Evolutionary conservation across 768 basidiomycete genomes (phyloP).

Genomic region (Calocera cornea): DNA sequence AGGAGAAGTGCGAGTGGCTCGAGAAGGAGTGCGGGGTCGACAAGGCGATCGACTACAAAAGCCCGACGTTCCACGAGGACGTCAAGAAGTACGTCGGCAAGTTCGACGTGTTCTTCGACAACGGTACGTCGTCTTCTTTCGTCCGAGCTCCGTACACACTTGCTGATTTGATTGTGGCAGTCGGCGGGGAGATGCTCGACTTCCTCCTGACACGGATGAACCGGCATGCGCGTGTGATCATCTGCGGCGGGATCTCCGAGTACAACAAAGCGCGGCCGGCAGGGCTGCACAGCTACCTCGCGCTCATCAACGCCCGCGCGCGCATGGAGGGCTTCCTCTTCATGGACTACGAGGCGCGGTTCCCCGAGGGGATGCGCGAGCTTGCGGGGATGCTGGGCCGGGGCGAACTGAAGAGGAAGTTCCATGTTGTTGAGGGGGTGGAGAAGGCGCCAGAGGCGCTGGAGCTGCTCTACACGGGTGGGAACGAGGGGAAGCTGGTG

Average conservation of each 20-base stretch:
- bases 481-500: conserved; percentile 64
- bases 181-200: conserved; percentile 63
- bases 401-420: conserved; percentile 65
- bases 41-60: conserved; percentile 79
- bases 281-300: conserved; percentile 53
- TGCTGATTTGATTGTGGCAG: conserved; percentile 13
- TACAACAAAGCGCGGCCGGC: conserved; percentile 54
- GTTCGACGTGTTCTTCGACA: conserved; percentile 77
- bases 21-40: conserved; percentile 71
- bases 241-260: conserved; percentile 80
- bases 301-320: conserved; percentile 62
- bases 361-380: conserved; percentile 42
- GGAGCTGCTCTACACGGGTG: conserved; percentile 57
- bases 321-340: conserved; percentile 75
- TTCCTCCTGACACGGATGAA: conserved; percentile 62
- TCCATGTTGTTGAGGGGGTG: conserved; percentile 64
- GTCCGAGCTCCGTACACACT: neutral
- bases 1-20: conserved; percentile 80
- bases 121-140: conserved; percentile 33
- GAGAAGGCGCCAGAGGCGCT: conserved; percentile 60
- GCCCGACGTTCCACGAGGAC: conserved; percentile 50
- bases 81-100: conserved; percentile 59
- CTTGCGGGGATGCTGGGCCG: conserved; percentile 44
- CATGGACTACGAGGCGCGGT: conserved; percentile 58
- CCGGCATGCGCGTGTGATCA: conserved; percentile 56